These are phyloP conservation scores for Apostasia ramifera DNA, from an alignment of 106 monocot genomes.

Conservation along the genomic window DNA sequence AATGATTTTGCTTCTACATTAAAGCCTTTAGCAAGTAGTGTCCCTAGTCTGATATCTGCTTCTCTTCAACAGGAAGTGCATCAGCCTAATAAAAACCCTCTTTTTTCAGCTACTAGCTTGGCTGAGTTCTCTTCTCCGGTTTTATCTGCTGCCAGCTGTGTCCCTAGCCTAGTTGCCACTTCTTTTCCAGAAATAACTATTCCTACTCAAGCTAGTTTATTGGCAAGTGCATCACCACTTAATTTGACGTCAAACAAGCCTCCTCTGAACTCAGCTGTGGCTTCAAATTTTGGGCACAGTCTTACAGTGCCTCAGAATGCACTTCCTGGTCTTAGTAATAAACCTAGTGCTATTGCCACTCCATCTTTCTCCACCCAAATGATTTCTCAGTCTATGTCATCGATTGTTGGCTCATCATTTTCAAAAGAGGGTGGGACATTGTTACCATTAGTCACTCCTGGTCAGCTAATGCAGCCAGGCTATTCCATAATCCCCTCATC, in stretches of 20 bases:
- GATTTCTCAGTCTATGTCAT: constrained; percentile 17
- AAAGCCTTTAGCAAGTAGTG: constrained; percentile 17
- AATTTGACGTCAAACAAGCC: constrained; percentile 24
- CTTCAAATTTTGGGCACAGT: not conserved
- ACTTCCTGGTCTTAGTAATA: constrained; percentile 21
- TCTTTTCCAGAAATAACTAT: constrained; percentile 21
- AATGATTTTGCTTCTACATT: constrained; percentile 29
- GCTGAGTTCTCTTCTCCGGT: constrained; percentile 29
- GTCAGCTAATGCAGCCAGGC: constrained; percentile 26
- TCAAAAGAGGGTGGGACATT: constrained; percentile 35
- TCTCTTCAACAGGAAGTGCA: constrained; percentile 46
- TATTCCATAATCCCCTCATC: constrained; percentile 19
- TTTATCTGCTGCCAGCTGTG: constrained; percentile 21
- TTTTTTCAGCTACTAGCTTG: constrained; percentile 21
- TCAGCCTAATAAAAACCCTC: constrained; percentile 36
- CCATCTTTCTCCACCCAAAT: constrained; percentile 24
- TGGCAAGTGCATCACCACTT: constrained; percentile 5
- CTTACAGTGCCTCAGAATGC: constrained; percentile 8
- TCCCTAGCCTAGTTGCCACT: constrained; percentile 21
- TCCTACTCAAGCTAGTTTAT: constrained; percentile 18
- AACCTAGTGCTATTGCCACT: constrained; percentile 19
- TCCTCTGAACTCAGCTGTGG: constrained; percentile 15
- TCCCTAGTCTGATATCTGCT: constrained; percentile 4
- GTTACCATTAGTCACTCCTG: constrained; percentile 38
- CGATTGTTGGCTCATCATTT: constrained; percentile 21